phyloP scores from a whole-genome alignment of 1,284 basidiomycete genomes.

The Veloboletus limbatus region DNA sequence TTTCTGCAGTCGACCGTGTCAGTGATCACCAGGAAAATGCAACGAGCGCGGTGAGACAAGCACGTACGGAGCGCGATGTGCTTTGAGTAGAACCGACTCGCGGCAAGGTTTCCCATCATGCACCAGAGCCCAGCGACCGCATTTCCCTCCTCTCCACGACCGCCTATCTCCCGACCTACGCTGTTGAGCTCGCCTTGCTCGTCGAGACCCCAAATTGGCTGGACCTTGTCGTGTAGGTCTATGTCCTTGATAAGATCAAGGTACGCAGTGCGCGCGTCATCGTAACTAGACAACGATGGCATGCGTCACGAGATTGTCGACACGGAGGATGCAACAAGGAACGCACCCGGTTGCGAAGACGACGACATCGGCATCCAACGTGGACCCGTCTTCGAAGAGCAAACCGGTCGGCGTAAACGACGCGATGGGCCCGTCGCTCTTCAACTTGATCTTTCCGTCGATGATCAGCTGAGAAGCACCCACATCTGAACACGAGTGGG shows the following conservation, averaged over 20 bases:
- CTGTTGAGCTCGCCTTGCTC: conserved; percentile 62
- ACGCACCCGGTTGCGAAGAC: conserved; percentile 59
- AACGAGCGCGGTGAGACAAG: no score
- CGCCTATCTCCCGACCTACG: conserved; percentile 50
- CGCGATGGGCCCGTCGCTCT: conserved; percentile 57
- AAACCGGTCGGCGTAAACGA: conserved; percentile 55
- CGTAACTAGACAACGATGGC: conserved; percentile 12
- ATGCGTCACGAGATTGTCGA: conserved; percentile 19
- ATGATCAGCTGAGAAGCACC: conserved; percentile 65
- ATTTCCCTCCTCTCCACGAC: conserved; percentile 34
- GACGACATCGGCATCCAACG: conserved; percentile 59
- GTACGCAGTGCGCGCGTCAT: conserved; percentile 18
- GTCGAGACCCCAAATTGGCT: conserved; percentile 61
- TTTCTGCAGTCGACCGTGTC: conserved; percentile 47
- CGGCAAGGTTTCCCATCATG: conserved; percentile 9
- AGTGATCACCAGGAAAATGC: conserved; percentile 43
- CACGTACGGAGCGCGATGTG: conserved; percentile 33
- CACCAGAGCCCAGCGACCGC: conserved; percentile 49
- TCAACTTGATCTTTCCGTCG: conserved; percentile 73
- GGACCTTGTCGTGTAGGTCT: conserved; percentile 24
- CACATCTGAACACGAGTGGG: no score
- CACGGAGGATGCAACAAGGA: neutral
- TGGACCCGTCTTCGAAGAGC: conserved; percentile 63
- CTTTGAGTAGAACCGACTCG: conserved; percentile 25
- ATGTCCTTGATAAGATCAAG: conserved; percentile 8